Base-by-base conservation (phyloP, 495 filamentous ascomycete species). In the Neurospora hispaniola region DNA sequence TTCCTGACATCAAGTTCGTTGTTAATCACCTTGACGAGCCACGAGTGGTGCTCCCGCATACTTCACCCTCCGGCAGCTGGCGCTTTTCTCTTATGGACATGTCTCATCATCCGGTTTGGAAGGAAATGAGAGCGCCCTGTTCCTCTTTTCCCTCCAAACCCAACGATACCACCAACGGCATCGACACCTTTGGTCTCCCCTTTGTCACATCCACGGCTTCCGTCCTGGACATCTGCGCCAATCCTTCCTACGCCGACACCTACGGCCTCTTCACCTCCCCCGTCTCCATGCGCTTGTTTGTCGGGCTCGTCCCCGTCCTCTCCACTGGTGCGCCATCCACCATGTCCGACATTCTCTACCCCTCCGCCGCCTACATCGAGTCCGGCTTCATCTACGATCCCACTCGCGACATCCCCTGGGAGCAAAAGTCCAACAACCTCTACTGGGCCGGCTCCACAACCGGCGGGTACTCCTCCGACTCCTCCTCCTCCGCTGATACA, bases 11-110 rank as follows among this genome's bases (percentile, higher is more conserved):
- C 86, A 88, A 91, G 73, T 79, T 96, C 62, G 88, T 90, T 0
- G 90, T 94, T 78, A 96, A 95, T 78, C 83, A 88, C 12, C 89
- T 94, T 72, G 92, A 96, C 76, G 93, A 94, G 76, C 90, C 90
- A 27, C 83, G 90, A 5, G 89, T 95, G 5, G 79, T 93, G 18
- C 80, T 93, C 4, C 88, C 90, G 27, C 27, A 2, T 31, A 0
- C 74, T 71, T 11, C 2, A 31, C 1, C 4, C n/a, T 16, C n/a
- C 9, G 2, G 2, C 16, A 42, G 23, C 9, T 66, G 62, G 43
- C 54, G 38, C 4, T 70, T 74, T 42, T 41, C 14, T 5, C 23
- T 72, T 2, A 72, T 59, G 5, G 48, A 72, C 69, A 69, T 74
- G 31, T 75, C 75, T 20, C 44, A 70, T 7, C 66, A 42, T 4